Evolutionary conservation across 805 yeast species (phyloP), one percentile per base, ranked within the genome.

Genomic region (Starmerella riodocensis): DNA sequence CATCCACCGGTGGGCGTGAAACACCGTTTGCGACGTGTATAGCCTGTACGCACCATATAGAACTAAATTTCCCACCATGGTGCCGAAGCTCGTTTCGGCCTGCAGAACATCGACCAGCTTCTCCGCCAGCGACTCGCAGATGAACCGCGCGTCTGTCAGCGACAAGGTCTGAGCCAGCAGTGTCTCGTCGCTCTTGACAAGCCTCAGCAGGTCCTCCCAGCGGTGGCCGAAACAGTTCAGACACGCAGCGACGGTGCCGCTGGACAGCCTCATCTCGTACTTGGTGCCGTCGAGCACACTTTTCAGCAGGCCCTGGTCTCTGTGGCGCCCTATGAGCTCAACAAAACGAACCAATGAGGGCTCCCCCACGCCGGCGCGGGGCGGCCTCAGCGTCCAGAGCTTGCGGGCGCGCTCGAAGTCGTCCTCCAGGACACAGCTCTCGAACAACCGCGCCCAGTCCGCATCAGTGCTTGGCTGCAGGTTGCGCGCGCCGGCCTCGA

Each of bases 1-100:
- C 1, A 47, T 35, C 16, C 19, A 22, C 6, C 53, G 42, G 39
- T 45, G 49, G 4, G 32, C 34, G 11, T 49, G 50, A 11, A 50
- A 39, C 4, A 47, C 48, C 7, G 42, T 33, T 18, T 43, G 51
- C 6, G 48, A 41, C 4, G 47, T 38, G 36, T 41, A 34, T 3
- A 29, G 22, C 7, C 51, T 29, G 26, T 46, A 48, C 6, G 43
- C 16, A 4, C 49, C 48, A 11, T 24, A 36, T 7, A 49, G 37
- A 4, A 43, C 24, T 3, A 42, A 21, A 23, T 49, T 45, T 8
- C 41, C 44, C n/a, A 37, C 27, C 13, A 31, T 9, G 2, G 40
- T 13, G 12, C 28, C 1, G 17, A 9, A 7, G 6, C 14, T 9
- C 9, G 17, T 11, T 13, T 24, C 27, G 13, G 12, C 12, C 13